phyloP scores from a whole-genome alignment of 371 early-diverging fungal species.

The Mucor piriformis region DNA sequence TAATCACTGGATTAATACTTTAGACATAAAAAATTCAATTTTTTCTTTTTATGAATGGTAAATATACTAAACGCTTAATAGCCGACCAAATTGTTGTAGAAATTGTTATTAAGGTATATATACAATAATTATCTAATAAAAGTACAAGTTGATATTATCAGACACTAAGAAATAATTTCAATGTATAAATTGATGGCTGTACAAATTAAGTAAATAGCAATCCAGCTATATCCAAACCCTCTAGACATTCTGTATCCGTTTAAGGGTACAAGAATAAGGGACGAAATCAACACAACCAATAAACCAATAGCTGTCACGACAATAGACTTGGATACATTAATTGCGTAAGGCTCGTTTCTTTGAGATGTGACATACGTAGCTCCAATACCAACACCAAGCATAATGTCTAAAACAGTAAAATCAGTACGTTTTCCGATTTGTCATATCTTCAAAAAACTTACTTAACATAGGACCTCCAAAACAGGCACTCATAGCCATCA shows the following conservation, averaged over 20 bases:
- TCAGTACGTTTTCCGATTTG: background rate
- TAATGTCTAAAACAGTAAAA: conserved; percentile 52
- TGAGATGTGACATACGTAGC: conserved; percentile 59
- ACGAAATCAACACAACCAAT: conserved; percentile 45
- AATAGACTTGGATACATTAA: conserved; percentile 57
- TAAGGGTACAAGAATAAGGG: conserved; percentile 56
- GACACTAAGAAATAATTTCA: conserved; percentile 37
- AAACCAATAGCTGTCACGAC: conserved; percentile 57
- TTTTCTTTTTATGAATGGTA: too few species aligned
- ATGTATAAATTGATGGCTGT: conserved; percentile 55
- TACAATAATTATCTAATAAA: background rate
- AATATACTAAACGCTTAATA: too few species aligned
- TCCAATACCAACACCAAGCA: conserved; percentile 77
- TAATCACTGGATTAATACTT: too few species aligned
- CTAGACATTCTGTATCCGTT: conserved; percentile 56
- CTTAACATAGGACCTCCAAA: conserved; percentile 86
- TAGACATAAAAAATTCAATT: too few species aligned
- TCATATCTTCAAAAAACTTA: conserved; percentile 31
- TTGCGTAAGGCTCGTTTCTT: conserved; percentile 44
- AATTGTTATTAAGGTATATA: conserved; percentile 1
- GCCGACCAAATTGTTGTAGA: too few species aligned
- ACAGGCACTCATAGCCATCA: conserved; percentile 86
- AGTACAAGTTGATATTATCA: background rate
- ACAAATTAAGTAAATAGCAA: conserved; percentile 54
- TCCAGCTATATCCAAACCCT: conserved; percentile 55